Evolutionary conservation across 345 rosid species (phyloP).

Genomic region (Cochlearia excelsa): DNA sequence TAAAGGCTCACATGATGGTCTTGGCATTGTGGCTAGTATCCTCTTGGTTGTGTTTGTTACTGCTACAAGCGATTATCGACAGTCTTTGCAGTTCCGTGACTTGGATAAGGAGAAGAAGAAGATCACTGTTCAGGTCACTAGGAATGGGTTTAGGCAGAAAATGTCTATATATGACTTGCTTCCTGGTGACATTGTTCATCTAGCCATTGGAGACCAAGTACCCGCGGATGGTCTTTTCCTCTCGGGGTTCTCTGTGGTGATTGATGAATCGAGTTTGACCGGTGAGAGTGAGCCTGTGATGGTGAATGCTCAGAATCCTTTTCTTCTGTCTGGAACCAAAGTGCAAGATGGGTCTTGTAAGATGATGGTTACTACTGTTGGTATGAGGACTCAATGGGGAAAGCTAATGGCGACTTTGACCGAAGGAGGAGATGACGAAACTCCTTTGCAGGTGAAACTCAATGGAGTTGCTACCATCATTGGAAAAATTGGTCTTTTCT

Average conservation of each 20-base stretch:
- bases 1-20: conserved; percentile 88
- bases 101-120: conserved; percentile 92
- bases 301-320: conserved; percentile 66
- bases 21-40: conserved; percentile 86
- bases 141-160: conserved; percentile 80
- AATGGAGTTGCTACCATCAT: conserved; percentile 90
- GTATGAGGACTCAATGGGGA: conserved; percentile 98
- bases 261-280: conserved; percentile 84
- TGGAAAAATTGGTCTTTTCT: conserved; percentile 77
- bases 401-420: conserved; percentile 82
- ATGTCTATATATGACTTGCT: conserved; percentile 81
- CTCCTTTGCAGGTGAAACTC: conserved; percentile 88
- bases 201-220: conserved; percentile 84
- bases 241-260: conserved; percentile 74
- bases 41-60: conserved; percentile 87
- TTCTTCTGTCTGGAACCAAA: conserved; percentile 84
- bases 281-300: conserved; percentile 86
- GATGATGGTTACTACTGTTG: conserved; percentile 81
- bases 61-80: conserved; percentile 85
- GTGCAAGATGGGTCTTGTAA: conserved; percentile 92
- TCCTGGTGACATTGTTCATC: conserved; percentile 88
- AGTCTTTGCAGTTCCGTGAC: conserved; percentile 79
- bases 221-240: conserved; percentile 90
- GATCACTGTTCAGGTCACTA: conserved; percentile 69
- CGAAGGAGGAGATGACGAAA: conserved; percentile 95